Base-by-base conservation (phyloP, 2,329 filamentous ascomycete species). In the Trichoderma sp. region DNA sequence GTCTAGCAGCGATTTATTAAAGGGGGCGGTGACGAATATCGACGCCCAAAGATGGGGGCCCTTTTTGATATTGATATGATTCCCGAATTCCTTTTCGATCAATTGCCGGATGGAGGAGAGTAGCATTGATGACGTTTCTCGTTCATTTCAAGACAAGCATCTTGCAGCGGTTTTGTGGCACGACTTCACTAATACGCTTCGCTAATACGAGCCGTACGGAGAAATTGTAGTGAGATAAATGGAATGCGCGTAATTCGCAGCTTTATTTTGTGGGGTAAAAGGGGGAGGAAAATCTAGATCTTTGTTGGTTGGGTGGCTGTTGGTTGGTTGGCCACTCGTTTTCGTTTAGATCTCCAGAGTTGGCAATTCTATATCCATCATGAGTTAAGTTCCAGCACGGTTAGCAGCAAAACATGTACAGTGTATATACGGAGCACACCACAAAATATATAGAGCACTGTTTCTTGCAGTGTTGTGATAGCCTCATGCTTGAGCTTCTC, bases 1-100 rank as follows among this genome's bases (percentile, higher is more conserved):
- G 24, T 58, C 32, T 67, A 28, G 30, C 53, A 43, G 60, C 32
- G 2, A 28, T 61, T 11, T n/a, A 47, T 43, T 43, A 53, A 62
- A 26, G 66, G 66, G 66, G 66, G 66, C 66, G 66, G 66, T 70
- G 66, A 62, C 66, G 66, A 51, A 18, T 47, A 21, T 51, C 28
- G 43, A 32, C 24, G 63, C 14, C 28, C 36, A 43, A 5, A 32
- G 53, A 9, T 43, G 66, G 66, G 56, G 26, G 28, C 6, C 15
- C 18, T 34, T 14, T 68, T 69, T 70, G 18, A 39, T 56, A n/a
- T 36, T n/a, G 53, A 47, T 57, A 32, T 43, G 34, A 30, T 47
- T 36, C 14, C 39, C 15, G 39, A n/a, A n/a, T 60, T 34, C 32
- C 8, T 15, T 60, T 60, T 30, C 30, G 5, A 34, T 60, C n/a